Percentiles rank a stretch among this genome's conserved stretches.
Conservation (phyloP, 441 rosid species). For the Eruca vesicaria region DNA sequence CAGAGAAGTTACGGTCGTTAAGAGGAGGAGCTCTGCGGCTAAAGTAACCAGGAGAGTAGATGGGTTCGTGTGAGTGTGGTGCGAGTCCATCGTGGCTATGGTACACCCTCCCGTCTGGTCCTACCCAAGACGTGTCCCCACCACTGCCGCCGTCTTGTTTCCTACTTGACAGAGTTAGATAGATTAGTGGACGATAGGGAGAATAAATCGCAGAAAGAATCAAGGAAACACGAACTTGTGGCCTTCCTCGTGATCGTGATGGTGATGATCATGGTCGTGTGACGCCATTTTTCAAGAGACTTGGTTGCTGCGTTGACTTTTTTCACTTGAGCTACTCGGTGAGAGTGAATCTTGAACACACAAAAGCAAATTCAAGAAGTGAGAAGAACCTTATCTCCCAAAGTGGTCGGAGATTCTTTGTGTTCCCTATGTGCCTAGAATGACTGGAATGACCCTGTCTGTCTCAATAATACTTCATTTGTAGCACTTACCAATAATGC, state of each 20-base stretch:
- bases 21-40: constrained; percentile 89
- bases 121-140: constrained; percentile 55
- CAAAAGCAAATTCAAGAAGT: not conserved
- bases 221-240: constrained; percentile 11
- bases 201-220: not conserved
- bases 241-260: constrained; percentile 43
- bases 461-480: not conserved
- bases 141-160: constrained; percentile 17
- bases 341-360: not conserved
- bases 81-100: constrained; percentile 99
- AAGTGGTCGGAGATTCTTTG: not conserved
- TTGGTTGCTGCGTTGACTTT: constrained; percentile 14
- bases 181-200: not conserved
- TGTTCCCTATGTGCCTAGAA: not conserved
- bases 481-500: no score
- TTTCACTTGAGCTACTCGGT: not conserved
- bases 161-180: constrained; percentile 21
- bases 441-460: not conserved
- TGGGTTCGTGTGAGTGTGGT: constrained; percentile 96
- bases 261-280: constrained; percentile 38
- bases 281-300: constrained; percentile 55
- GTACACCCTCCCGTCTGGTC: constrained; percentile 74
- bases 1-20: constrained; percentile 67
- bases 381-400: not conserved
- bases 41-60: constrained; percentile 93